Evolutionary conservation across 495 filamentous ascomycete genomes (phyloP).

Genomic region (Neurospora hispaniola): DNA sequence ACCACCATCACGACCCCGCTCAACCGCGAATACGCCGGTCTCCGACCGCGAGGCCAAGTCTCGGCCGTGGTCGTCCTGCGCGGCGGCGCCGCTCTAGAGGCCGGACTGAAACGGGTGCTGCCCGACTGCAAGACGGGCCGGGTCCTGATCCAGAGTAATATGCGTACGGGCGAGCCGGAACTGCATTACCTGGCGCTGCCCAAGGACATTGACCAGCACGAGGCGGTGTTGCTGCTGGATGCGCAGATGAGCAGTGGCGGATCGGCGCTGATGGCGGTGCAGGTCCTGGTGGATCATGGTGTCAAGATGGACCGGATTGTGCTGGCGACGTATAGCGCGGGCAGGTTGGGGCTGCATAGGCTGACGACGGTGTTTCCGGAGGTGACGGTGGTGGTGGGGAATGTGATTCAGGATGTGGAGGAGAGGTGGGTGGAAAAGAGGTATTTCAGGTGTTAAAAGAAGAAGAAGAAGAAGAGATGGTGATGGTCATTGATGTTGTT

Average conservation of each 20-base stretch:
- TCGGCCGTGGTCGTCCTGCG: constrained; percentile 83
- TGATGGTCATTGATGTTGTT: background rate
- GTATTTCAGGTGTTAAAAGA: constrained; percentile 23
- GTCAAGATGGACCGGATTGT: constrained; percentile 73
- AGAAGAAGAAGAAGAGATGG: background rate
- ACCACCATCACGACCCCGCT: constrained; percentile 57
- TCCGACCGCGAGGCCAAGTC: constrained; percentile 54
- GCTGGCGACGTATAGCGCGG: constrained; percentile 25
- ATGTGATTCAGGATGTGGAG: constrained; percentile 38
- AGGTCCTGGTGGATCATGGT: constrained; percentile 86
- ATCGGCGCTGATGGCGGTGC: constrained; percentile 91
- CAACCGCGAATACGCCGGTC: constrained; percentile 53
- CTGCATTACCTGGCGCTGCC: constrained; percentile 79
- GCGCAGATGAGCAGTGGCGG: constrained; percentile 90
- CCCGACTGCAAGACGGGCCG: constrained; percentile 86
- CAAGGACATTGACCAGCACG: constrained; percentile 54
- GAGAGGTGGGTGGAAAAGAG: constrained; percentile 29
- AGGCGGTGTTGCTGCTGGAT: constrained; percentile 77
- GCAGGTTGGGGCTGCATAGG: constrained; percentile 55
- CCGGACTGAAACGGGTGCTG: constrained; percentile 75
- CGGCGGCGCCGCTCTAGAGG: constrained; percentile 78
- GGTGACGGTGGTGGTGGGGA: constrained; percentile 71
- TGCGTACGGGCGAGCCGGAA: constrained; percentile 77
- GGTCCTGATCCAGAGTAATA: constrained; percentile 80
- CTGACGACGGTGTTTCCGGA: constrained; percentile 79